These are phyloP conservation scores for Epichloe baconii DNA, from an alignment of 2,329 filamentous ascomycete species.

Conservation along the genomic window DNA sequence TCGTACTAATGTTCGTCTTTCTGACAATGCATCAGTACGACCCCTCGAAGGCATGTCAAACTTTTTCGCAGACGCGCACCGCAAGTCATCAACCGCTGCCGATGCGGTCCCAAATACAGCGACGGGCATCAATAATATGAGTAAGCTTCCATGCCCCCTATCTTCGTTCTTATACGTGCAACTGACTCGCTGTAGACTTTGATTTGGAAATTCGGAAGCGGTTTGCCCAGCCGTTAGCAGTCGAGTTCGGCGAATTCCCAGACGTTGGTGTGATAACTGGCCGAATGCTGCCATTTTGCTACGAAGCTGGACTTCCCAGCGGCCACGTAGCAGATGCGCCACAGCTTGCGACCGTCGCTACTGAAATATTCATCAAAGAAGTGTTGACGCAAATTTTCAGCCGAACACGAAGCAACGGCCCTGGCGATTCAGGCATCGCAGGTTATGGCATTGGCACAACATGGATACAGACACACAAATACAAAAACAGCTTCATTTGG, in stretches of 20 bases:
- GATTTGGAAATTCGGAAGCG: slow-evolving; percentile 56
- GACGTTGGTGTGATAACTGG: slow-evolving; percentile 49
- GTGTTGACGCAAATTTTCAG: slow-evolving; percentile 49
- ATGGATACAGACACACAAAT: slow-evolving; percentile 70
- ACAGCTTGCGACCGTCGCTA: slow-evolving; percentile 50
- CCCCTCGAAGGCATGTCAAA: slow-evolving; percentile 38
- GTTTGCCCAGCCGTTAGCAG: slow-evolving; percentile 48
- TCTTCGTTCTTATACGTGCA: not conserved
- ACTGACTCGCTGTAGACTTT: slow-evolving; percentile 34
- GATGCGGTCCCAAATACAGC: slow-evolving; percentile 52
- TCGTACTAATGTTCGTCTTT: not conserved
- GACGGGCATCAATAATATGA: slow-evolving; percentile 70
- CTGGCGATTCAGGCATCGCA: slow-evolving; percentile 46
- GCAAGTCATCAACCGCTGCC: slow-evolving; percentile 32
- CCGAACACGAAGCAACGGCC: slow-evolving; percentile 51
- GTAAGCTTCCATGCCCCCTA: slow-evolving; percentile 31
- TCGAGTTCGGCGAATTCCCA: slow-evolving; percentile 58
- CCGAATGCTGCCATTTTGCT: slow-evolving; percentile 56
- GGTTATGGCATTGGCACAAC: slow-evolving; percentile 52
- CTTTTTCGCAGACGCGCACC: slow-evolving; percentile 38
- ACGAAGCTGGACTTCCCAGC: slow-evolving; percentile 47
- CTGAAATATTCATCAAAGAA: slow-evolving; percentile 56
- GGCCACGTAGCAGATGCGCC: slow-evolving; percentile 48
- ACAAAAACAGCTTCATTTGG: slow-evolving; percentile 60
- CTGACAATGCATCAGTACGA: slow-evolving; percentile 31